A percentile compares a stretch with the other conserved stretches of the same genome.
Conservation (phyloP, 495 filamentous ascomycete genomes). For the Pyrenopolyporus hunteri region DNA sequence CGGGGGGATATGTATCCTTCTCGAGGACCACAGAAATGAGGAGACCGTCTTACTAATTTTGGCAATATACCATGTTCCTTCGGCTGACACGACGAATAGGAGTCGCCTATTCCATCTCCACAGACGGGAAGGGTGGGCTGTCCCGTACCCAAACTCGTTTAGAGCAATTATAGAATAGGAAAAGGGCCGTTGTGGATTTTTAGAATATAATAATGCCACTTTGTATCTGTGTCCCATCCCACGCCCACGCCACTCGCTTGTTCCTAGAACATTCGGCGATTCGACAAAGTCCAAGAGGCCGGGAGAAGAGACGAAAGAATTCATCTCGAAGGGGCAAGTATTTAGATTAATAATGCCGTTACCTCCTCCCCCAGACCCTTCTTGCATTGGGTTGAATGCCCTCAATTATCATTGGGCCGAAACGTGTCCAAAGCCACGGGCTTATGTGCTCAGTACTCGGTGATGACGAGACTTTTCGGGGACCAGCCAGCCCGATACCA, state of each 20-base stretch:
- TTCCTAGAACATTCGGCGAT: slow-evolving; percentile 39
- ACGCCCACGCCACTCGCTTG: slow-evolving; percentile 14
- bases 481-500: background rate
- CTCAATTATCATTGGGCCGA: slow-evolving; percentile 24
- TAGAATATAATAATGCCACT: no score
- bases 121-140: slow-evolving; percentile 38
- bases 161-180: slow-evolving; percentile 18
- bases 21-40: slow-evolving; percentile 22
- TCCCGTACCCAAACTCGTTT: slow-evolving; percentile 30
- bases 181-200: slow-evolving; percentile 17
- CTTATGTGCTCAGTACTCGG: slow-evolving; percentile 25
- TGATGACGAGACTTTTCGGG: slow-evolving; percentile 23
- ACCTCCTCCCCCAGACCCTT: slow-evolving; percentile 21
- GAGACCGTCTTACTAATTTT: slow-evolving; percentile 36
- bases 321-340: slow-evolving; percentile 15
- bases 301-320: slow-evolving; percentile 11
- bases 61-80: slow-evolving; percentile 36
- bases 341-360: slow-evolving; percentile 34
- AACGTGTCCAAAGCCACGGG: slow-evolving; percentile 8
- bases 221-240: no score
- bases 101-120: slow-evolving; percentile 29
- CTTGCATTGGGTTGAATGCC: slow-evolving; percentile 25
- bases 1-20: slow-evolving; percentile 34
- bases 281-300: slow-evolving; percentile 21
- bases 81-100: slow-evolving; percentile 31